Evolutionary conservation across 352 stramenopile genomes (phyloP).

Genomic region (Pythium sp.): DNA sequence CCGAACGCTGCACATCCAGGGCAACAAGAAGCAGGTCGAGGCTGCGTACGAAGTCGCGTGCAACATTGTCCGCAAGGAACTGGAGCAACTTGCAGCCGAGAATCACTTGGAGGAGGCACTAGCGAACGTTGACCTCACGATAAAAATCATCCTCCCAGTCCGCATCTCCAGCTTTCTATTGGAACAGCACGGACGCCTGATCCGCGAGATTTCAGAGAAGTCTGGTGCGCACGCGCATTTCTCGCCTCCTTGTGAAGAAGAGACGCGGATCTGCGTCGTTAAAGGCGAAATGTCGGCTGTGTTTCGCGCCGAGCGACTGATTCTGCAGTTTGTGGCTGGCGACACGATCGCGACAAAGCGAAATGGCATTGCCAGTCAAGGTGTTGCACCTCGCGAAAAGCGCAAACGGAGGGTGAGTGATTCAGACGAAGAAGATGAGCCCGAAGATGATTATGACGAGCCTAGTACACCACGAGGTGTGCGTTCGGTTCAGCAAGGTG

Average conservation of each 20-base stretch:
- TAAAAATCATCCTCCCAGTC: slow-evolving; percentile 49
- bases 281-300: slow-evolving; percentile 47
- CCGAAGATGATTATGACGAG: background rate
- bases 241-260: slow-evolving; percentile 32
- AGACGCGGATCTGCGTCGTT: slow-evolving; percentile 51
- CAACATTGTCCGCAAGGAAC: slow-evolving; percentile 23
- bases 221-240: slow-evolving; percentile 51
- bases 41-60: slow-evolving; percentile 34
- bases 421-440: slow-evolving; percentile 18
- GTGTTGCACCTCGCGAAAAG: slow-evolving; percentile 10
- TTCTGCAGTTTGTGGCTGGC: slow-evolving; percentile 59
- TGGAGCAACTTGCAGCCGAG: slow-evolving; percentile 30
- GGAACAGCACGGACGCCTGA: slow-evolving; percentile 40
- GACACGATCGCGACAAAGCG: slow-evolving; percentile 51
- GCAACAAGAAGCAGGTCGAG: slow-evolving; percentile 40
- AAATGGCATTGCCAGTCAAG: background rate
- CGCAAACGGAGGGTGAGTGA: slow-evolving; percentile 40
- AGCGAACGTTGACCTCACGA: slow-evolving; percentile 26
- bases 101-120: slow-evolving; percentile 8
- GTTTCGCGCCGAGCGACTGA: slow-evolving; percentile 48
- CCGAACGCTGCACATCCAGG: slow-evolving; percentile 64
- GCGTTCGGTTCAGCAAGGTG: background rate
- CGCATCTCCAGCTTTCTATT: slow-evolving; percentile 50
- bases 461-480: background rate
- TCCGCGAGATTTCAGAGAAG: slow-evolving; percentile 55